These are phyloP conservation scores for Leccinum boreale DNA, from an alignment of 768 basidiomycete species.

Conservation along the genomic window DNA sequence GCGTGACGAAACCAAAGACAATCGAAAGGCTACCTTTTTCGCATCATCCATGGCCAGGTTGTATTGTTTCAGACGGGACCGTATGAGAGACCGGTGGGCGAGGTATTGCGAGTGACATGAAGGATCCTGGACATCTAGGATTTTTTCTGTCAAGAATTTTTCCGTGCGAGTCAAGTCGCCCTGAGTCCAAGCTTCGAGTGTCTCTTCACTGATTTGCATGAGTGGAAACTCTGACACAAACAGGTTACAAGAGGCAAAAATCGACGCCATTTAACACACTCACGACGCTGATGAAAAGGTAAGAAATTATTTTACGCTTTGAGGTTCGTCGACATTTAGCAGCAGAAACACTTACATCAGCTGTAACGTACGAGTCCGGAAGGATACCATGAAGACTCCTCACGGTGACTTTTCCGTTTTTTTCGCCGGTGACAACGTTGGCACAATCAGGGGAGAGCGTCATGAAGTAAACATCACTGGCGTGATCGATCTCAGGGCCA, in stretches of 20 bases:
- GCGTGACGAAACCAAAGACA: too few relatives aligned
- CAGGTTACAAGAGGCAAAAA: background rate
- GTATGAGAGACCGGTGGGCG: background rate
- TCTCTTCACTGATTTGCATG: background rate
- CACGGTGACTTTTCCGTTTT: background rate
- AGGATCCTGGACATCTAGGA: background rate
- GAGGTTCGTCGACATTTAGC: background rate
- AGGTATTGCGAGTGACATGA: background rate
- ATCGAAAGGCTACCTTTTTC: background rate
- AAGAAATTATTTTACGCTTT: accelerated
- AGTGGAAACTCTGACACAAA: background rate
- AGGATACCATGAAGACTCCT: background rate
- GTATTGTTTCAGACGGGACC: background rate
- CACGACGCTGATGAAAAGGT: background rate
- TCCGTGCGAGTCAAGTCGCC: background rate
- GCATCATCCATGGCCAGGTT: conserved; percentile 3
- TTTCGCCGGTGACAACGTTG: background rate
- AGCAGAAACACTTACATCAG: background rate
- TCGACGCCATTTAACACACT: background rate
- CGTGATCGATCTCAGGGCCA: background rate
- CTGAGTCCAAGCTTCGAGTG: background rate
- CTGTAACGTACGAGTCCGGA: background rate
- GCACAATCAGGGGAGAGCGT: background rate
- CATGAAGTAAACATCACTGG: background rate
- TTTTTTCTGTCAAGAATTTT: background rate